Evolutionary conservation across 140 eudicot species (phyloP).

Genomic region (Stevia rebaudiana): DNA sequence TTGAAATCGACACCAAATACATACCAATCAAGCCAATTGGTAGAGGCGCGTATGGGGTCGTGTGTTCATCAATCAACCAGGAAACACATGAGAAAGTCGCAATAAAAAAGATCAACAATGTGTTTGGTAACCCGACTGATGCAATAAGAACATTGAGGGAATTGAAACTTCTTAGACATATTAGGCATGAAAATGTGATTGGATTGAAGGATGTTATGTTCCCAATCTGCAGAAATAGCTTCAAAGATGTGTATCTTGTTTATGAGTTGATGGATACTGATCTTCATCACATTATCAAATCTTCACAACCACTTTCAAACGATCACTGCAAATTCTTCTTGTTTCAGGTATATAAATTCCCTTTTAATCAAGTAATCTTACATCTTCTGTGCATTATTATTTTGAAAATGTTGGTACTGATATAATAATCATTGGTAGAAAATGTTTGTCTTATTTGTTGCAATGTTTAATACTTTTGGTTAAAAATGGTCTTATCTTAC

Average conservation of each 20-base stretch:
- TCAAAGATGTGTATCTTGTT: conserved; percentile 73
- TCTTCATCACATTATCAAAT: conserved; percentile 79
- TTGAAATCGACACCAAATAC: conserved; percentile 68
- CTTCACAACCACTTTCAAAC: conserved; percentile 59
- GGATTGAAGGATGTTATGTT: conserved; percentile 78
- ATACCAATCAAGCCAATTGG: conserved; percentile 72
- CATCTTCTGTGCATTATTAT: no score
- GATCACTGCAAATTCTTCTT: conserved; percentile 77
- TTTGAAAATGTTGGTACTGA: neutral
- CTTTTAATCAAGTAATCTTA: neutral
- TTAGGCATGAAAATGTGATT: conserved; percentile 68
- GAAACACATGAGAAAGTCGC: conserved; percentile 79
- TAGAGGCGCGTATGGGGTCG: conserved; percentile 73
- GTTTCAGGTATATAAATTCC: conserved; percentile 46
- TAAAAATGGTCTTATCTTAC: neutral
- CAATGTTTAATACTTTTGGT: neutral
- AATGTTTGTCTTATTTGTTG: neutral
- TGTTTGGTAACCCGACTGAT: conserved; percentile 57
- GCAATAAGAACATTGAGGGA: conserved; percentile 71
- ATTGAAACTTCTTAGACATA: conserved; percentile 54
- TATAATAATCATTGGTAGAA: neutral
- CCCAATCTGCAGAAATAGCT: conserved; percentile 45
- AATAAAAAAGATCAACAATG: conserved; percentile 65
- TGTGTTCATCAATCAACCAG: conserved; percentile 63
- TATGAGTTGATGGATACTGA: conserved; percentile 83